Percentiles rank a stretch among this genome's conserved stretches.
Conservation (phyloP, 2,329 filamentous ascomycete species). For the Fusarium sp. region DNA sequence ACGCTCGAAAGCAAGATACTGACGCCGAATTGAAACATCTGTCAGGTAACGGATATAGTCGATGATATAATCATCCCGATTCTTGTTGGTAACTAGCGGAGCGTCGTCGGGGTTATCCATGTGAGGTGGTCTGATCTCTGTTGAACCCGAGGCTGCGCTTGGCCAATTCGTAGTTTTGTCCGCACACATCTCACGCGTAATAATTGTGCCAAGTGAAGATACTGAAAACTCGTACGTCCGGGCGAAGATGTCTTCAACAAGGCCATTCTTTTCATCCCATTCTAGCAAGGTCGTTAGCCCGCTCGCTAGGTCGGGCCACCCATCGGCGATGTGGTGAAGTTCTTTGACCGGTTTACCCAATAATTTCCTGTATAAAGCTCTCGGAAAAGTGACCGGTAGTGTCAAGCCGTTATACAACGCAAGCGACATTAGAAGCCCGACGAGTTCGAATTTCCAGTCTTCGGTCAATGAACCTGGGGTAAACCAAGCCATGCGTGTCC, state of each 20-base stretch:
- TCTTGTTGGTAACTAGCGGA: conserved; percentile 81
- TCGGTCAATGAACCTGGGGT: conserved; percentile 83
- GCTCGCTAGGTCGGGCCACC: conserved; percentile 84
- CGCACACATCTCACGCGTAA: conserved; percentile 67
- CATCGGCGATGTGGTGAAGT: conserved; percentile 82
- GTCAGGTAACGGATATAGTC: conserved; percentile 90
- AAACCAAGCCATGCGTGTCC: conserved; percentile 89
- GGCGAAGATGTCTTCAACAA: conserved; percentile 83
- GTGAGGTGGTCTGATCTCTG: conserved; percentile 39
- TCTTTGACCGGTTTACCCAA: conserved; percentile 75
- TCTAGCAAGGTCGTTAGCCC: conserved; percentile 78
- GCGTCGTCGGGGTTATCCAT: conserved; percentile 62
- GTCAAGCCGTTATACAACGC: conserved; percentile 95
- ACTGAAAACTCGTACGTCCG: conserved; percentile 88
- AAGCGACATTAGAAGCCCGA: conserved; percentile 88
- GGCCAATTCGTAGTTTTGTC: conserved; percentile 60
- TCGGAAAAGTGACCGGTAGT: conserved; percentile 88
- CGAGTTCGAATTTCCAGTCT: conserved; percentile 88
- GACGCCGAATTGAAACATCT: conserved; percentile 78
- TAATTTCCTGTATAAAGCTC: conserved; percentile 84
- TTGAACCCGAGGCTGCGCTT: conserved; percentile 54
- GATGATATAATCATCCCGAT: conserved; percentile 79
- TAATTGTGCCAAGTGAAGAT: conserved; percentile 65
- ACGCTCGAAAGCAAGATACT: conserved; percentile 81
- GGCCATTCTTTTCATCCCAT: conserved; percentile 79